These are phyloP conservation scores for Neonectria magnoliae DNA, from an alignment of 2,329 filamentous ascomycete species.

Conservation along the genomic window DNA sequence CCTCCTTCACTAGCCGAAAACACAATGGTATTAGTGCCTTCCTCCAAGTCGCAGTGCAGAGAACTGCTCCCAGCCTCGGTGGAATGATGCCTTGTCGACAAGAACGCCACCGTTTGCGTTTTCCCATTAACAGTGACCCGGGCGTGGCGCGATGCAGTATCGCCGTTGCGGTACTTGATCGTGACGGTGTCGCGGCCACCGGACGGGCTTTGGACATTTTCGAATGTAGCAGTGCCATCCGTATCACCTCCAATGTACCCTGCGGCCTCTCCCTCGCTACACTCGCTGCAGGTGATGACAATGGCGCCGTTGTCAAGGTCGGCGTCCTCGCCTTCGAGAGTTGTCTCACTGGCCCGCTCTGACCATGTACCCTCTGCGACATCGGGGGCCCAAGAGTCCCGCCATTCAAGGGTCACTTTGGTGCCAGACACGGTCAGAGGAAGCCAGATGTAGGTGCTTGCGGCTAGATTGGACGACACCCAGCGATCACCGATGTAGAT, in stretches of 20 bases:
- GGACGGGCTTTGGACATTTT: conserved; percentile 53
- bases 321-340: conserved; percentile 62
- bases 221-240: background rate
- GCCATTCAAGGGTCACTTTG: conserved; percentile 55
- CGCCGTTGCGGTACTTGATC: conserved; percentile 66
- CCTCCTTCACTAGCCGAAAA: conserved; percentile 53
- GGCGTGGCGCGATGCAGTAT: conserved; percentile 61
- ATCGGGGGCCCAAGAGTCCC: conserved; percentile 65
- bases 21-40: conserved; percentile 60
- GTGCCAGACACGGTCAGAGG: conserved; percentile 65
- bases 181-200: conserved; percentile 59
- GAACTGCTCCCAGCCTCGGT: conserved; percentile 55
- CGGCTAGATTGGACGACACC: conserved; percentile 67
- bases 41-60: conserved; percentile 58
- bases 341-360: conserved; percentile 40
- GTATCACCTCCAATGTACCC: conserved; percentile 64
- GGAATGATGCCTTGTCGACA: conserved; percentile 56
- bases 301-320: conserved; percentile 57
- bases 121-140: conserved; percentile 66
- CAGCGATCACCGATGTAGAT: conserved; percentile 77
- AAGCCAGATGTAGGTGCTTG: conserved; percentile 72
- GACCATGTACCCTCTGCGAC: conserved; percentile 55
- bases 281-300: conserved; percentile 59
- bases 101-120: conserved; percentile 61
- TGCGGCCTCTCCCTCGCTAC: conserved; percentile 59